These are phyloP conservation scores for Phellopilus nigrolimitatus DNA, from an alignment of 1,284 basidiomycete species.

Conservation along the genomic window DNA sequence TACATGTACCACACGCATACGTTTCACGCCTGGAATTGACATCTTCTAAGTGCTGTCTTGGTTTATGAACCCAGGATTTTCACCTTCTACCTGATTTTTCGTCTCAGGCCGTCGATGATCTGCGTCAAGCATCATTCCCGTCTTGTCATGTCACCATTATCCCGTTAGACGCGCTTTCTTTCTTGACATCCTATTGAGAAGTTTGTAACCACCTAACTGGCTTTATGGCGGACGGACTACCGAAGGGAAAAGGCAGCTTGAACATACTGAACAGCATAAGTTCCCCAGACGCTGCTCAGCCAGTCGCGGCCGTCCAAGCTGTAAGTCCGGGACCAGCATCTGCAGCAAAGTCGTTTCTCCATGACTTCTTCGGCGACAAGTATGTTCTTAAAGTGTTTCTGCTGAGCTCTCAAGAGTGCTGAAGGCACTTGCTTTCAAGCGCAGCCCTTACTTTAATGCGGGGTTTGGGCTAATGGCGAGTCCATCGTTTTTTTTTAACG, in stretches of 20 bases:
- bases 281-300: neutral
- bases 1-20: constrained; percentile 4
- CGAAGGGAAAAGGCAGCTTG: neutral
- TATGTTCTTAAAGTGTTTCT: constrained; percentile 31
- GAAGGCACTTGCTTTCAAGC: constrained; percentile 31
- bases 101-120: too few species aligned
- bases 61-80: too few species aligned
- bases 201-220: too few species aligned
- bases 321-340: neutral
- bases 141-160: too few species aligned
- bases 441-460: constrained; percentile 91
- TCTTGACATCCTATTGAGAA: too few species aligned
- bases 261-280: neutral
- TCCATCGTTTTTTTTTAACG: neutral
- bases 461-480: constrained; percentile 93
- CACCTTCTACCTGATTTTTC: too few species aligned
- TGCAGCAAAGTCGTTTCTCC: constrained; percentile 8
- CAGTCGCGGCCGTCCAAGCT: neutral
- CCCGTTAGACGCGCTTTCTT: too few species aligned
- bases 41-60: neutral
- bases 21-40: neutral
- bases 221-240: neutral
- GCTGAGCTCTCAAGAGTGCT: constrained; percentile 9
- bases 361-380: constrained; percentile 44
- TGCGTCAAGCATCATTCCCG: too few species aligned